Conservation (phyloP, 257 asterid species). For the Solanum gracilifrons region DNA sequence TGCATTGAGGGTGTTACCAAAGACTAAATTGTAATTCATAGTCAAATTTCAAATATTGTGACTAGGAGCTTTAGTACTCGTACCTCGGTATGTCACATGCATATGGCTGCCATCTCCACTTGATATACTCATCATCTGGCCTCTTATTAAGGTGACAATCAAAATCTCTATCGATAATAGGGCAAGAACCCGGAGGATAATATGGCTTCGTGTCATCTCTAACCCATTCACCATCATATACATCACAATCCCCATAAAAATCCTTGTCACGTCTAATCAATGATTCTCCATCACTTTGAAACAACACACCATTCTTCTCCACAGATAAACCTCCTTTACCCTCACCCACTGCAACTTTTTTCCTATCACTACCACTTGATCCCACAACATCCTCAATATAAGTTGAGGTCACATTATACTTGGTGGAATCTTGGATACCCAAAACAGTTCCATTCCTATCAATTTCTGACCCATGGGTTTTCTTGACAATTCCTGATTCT, state of each 20-base stretch:
- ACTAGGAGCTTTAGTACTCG: neutral
- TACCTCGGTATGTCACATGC: constrained; percentile 89
- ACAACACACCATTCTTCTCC: neutral
- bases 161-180: constrained; percentile 70
- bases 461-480: constrained; percentile 6
- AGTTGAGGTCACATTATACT: neutral
- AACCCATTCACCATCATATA: constrained; percentile 84
- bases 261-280: neutral
- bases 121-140: constrained; percentile 53
- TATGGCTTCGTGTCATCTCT: constrained; percentile 62
- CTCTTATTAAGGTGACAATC: constrained; percentile 78
- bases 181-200: constrained; percentile 84
- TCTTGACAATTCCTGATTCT: constrained; percentile 7
- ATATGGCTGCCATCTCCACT: constrained; percentile 91
- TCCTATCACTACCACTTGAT: neutral
- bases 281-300: neutral
- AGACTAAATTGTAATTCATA: neutral
- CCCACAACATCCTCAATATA: constrained; percentile 1
- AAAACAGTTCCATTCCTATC: constrained; percentile 6
- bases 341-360: neutral
- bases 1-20: neutral
- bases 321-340: neutral
- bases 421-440: neutral
- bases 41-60: neutral
- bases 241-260: constrained; percentile 53